Percentiles rank a stretch among this genome's conserved stretches.
phyloP scores from a whole-genome alignment of 2,329 filamentous ascomycete species.

The Rhinocladiella similis region DNA sequence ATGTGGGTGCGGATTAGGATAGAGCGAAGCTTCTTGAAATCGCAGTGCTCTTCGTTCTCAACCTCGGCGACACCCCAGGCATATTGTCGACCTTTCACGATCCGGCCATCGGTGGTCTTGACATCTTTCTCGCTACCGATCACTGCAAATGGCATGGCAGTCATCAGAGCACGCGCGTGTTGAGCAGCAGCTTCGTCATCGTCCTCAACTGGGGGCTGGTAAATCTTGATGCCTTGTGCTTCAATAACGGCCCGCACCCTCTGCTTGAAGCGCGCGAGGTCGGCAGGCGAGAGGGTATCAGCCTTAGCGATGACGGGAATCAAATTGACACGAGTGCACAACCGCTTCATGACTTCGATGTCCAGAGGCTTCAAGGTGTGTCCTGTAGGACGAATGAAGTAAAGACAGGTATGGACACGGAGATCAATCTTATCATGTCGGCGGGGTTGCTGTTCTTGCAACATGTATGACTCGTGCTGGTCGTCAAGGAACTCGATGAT shows the following conservation, averaged over 20 bases:
- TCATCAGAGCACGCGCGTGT: slow-evolving; percentile 91
- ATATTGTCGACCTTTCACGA: slow-evolving; percentile 98
- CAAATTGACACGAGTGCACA: slow-evolving; percentile 96
- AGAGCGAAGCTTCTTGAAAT: slow-evolving; percentile 99
- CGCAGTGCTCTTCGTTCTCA: slow-evolving; percentile 99
- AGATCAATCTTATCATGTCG: slow-evolving; percentile 99
- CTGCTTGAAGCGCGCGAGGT: slow-evolving; percentile 92
- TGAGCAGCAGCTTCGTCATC: slow-evolving; percentile 95
- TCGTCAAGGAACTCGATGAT: slow-evolving; percentile 99
- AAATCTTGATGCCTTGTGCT: slow-evolving; percentile 99
- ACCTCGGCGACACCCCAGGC: slow-evolving; percentile 99
- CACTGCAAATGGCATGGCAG: slow-evolving; percentile 97
- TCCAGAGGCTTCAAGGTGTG: slow-evolving; percentile 98
- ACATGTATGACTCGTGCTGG: slow-evolving; percentile 99
- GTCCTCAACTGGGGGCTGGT: slow-evolving; percentile 95
- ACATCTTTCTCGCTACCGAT: slow-evolving; percentile 99
- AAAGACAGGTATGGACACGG: slow-evolving; percentile 95
- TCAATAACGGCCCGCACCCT: slow-evolving; percentile 93
- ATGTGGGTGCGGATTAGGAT: slow-evolving; percentile 99
- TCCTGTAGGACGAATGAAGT: slow-evolving; percentile 98
- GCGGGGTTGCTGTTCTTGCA: slow-evolving; percentile 98
- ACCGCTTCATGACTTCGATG: slow-evolving; percentile 99
- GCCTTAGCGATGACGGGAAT: slow-evolving; percentile 99
- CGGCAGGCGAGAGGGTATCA: slow-evolving; percentile 89
- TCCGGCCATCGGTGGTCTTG: slow-evolving; percentile 91